Percentiles rank a stretch among this genome's conserved stretches.
These are phyloP conservation scores for Perkinsus marinus DNA, from an alignment of 169 alveolate species.

Conservation along the genomic window DNA sequence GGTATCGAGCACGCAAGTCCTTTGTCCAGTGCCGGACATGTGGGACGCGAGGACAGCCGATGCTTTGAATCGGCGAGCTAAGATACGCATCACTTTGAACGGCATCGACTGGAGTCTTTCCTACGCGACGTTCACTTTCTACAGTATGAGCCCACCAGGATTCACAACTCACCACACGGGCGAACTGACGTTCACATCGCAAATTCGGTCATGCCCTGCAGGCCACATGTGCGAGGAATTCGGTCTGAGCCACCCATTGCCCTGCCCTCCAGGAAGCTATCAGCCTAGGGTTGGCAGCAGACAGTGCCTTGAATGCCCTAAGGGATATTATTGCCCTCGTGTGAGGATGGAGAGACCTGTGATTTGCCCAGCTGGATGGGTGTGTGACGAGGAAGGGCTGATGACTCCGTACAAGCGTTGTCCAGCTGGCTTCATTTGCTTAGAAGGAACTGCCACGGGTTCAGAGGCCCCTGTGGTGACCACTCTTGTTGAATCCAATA, in stretches of 20 bases:
- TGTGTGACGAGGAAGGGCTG: slow-evolving; percentile 24
- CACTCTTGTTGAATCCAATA: background rate
- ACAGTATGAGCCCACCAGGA: background rate
- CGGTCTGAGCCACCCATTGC: background rate
- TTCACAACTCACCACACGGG: background rate
- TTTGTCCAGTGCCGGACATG: slow-evolving; percentile 24
- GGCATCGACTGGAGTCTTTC: slow-evolving; percentile 14
- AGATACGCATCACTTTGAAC: slow-evolving; percentile 22
- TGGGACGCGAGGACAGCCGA: slow-evolving; percentile 10
- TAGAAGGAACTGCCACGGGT: background rate
- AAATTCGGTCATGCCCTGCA: background rate
- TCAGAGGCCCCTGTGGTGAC: background rate
- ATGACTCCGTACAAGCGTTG: slow-evolving; percentile 17
- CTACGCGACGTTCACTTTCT: background rate
- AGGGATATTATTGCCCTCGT: slow-evolving; percentile 20
- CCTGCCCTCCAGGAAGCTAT: background rate
- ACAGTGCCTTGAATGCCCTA: slow-evolving; percentile 24
- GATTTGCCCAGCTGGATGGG: slow-evolving; percentile 23
- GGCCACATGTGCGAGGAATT: background rate
- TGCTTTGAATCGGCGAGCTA: slow-evolving; percentile 8
- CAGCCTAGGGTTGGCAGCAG: slow-evolving; percentile 3
- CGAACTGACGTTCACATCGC: background rate
- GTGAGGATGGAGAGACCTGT: slow-evolving; percentile 9
- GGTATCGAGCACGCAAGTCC: background rate
- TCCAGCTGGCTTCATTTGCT: slow-evolving; percentile 16